Evolutionary conservation across 164 flowering plant genomes (phyloP).

Genomic region (Liriodendron chinense): DNA sequence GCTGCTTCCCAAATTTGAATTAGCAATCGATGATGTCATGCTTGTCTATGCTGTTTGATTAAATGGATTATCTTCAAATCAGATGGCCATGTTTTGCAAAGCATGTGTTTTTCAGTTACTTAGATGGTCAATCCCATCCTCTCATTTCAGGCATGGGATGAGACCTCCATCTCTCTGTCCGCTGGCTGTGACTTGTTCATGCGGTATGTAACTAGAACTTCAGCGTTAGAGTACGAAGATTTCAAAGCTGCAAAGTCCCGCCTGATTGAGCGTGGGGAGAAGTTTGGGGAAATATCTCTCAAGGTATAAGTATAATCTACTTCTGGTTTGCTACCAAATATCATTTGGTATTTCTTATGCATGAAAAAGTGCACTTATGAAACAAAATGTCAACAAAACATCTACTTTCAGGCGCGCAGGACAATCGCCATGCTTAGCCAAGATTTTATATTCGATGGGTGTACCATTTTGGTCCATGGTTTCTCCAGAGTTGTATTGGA

Average conservation of each 20-base stretch:
- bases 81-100: background rate
- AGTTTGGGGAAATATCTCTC: slow-evolving; percentile 88
- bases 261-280: slow-evolving; percentile 93
- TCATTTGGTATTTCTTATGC: background rate
- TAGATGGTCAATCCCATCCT: background rate
- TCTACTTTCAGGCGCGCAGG: slow-evolving; percentile 67
- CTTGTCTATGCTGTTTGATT: too few species aligned
- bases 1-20: background rate
- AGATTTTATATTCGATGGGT: slow-evolving; percentile 95
- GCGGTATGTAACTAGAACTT: slow-evolving; percentile 92
- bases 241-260: slow-evolving; percentile 91
- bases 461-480: slow-evolving; percentile 97
- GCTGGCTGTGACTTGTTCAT: slow-evolving; percentile 97
- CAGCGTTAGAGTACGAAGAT: slow-evolving; percentile 92
- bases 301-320: slow-evolving; percentile 62
- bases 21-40: too few species aligned
- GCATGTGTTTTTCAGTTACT: background rate
- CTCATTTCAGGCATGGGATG: slow-evolving; percentile 76
- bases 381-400: background rate
- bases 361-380: background rate
- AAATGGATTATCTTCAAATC: background rate
- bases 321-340: slow-evolving; percentile 2
- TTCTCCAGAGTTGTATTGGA: slow-evolving; percentile 94
- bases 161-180: slow-evolving; percentile 90
- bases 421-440: slow-evolving; percentile 94